Evolutionary conservation across 176 grass and related monocot species (phyloP), one percentile per base, ranked within the genome.

Genomic region (Aechmea fasciata): DNA sequence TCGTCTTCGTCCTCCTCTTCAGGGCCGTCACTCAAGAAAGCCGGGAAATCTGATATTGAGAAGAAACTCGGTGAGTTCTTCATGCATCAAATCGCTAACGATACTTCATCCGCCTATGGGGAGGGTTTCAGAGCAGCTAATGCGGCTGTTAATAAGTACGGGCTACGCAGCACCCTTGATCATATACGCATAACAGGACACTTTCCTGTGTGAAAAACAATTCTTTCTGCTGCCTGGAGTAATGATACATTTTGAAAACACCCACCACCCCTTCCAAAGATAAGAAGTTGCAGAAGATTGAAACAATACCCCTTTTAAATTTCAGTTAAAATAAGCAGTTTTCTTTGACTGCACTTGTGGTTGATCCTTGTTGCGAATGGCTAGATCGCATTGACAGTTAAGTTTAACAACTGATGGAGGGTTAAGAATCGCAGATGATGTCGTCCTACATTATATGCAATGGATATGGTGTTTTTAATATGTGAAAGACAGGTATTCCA

Each of bases 21-120:
- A 26, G 47, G 71, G 55, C 62, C 83, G 41, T 67, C 85, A 2
- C 88, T 84, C 51, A 92, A 96, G 86, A 96, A 99, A 82, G 87
- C 77, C 9, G 89, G 87, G 13, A 99, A 80, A 70, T 93, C 94
- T 13, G 79, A 84, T 15, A 93, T 84, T 11, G 94, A 93, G 76
- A 96, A 90, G 89, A 96, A 90, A 79, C 93, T 96, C 0, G 93
- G 88, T 19, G 83, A 90, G 61, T 96, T 96, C 73, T 96, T 92
- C 93, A 92, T 80, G 86, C 88, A 92, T 82, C 93, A 96, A 75
- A 96, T 96, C 67, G 83, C 77, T 68, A 81, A 92, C 33, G 93
- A 92, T 77, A 85, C 93, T 10, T 92, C 93, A 13, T 62, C 83
- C 12, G 83, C 86, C 2, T 96, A 92, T 9, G 93, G 88, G 2